These are phyloP conservation scores for Fusarium hainanense DNA, from an alignment of 2,329 filamentous ascomycete species.

Conservation along the genomic window DNA sequence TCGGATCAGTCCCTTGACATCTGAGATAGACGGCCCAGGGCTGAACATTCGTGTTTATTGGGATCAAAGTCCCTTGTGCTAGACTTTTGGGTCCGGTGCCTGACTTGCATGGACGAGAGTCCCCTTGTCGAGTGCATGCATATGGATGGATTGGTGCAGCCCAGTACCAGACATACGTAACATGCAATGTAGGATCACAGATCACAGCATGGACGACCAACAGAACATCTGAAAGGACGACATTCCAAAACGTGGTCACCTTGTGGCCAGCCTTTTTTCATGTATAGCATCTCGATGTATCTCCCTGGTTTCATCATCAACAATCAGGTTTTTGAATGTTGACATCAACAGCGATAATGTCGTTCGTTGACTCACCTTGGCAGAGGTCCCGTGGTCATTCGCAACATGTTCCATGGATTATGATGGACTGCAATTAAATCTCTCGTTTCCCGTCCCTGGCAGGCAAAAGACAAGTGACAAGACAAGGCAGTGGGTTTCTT, in stretches of 20 bases:
- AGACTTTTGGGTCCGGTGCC: constrained; percentile 19
- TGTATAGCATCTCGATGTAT: constrained; percentile 24
- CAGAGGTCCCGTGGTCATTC: constrained; percentile 32
- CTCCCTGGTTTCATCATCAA: constrained; percentile 8
- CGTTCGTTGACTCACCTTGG: constrained; percentile 23
- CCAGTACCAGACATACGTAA: constrained; percentile 18
- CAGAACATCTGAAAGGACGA: constrained; percentile 5
- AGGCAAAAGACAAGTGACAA: neutral
- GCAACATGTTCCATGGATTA: constrained; percentile 5
- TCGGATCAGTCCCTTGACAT: constrained; percentile 33
- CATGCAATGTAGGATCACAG: constrained; percentile 20
- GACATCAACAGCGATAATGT: constrained; percentile 7
- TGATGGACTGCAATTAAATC: constrained; percentile 38
- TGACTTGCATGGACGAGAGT: constrained; percentile 29
- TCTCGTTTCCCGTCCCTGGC: constrained; percentile 28
- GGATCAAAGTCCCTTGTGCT: constrained; percentile 15
- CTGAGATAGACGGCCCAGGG: constrained; percentile 32
- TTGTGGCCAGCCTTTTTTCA: constrained; percentile 7
- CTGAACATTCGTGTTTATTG: constrained; percentile 7
- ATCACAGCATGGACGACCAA: constrained; percentile 24
- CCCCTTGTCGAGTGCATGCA: constrained; percentile 35
- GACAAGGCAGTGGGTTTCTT: constrained; percentile 17
- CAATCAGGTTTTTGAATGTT: constrained; percentile 31
- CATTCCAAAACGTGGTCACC: constrained; percentile 21
- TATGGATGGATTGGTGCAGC: constrained; percentile 30